Evolutionary conservation across 2,329 filamentous ascomycete genomes (phyloP).

Genomic region (Aspergillus glaucus): DNA sequence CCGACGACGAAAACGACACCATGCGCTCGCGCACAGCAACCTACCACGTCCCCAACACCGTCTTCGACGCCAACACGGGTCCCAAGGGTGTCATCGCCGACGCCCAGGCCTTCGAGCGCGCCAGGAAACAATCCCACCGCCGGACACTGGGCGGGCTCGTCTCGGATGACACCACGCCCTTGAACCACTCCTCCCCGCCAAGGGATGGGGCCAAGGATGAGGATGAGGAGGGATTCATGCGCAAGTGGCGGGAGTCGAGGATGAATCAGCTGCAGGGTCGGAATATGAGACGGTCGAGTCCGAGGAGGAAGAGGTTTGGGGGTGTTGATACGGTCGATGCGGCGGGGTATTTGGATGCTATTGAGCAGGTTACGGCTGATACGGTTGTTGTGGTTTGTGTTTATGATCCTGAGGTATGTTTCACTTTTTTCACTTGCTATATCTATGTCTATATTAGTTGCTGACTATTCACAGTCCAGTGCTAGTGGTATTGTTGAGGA

Average conservation of each 20-base stretch:
- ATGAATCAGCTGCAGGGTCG: conserved; percentile 68
- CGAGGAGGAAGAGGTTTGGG: conserved; percentile 72
- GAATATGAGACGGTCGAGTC: conserved; percentile 64
- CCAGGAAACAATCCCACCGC: conserved; percentile 43
- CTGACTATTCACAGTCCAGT: conserved; percentile 53
- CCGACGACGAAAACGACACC: conserved; percentile 25
- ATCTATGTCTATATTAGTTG: not conserved
- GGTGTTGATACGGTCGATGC: conserved; percentile 79
- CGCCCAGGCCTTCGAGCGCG: conserved; percentile 44
- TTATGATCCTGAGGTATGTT: conserved; percentile 73
- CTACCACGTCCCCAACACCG: conserved; percentile 41
- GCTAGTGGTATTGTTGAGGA: conserved; percentile 74
- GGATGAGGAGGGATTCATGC: conserved; percentile 70
- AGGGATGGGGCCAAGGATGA: conserved; percentile 37
- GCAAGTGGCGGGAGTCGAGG: conserved; percentile 75
- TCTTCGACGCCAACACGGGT: conserved; percentile 45
- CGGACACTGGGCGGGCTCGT: conserved; percentile 32
- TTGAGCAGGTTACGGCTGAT: conserved; percentile 77
- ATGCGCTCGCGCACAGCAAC: conserved; percentile 31
- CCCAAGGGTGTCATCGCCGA: conserved; percentile 49
- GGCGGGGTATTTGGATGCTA: conserved; percentile 86
- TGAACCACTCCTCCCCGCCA: conserved; percentile 19
- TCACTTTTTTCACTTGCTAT: not conserved
- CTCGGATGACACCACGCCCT: conserved; percentile 13
- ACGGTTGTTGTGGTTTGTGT: conserved; percentile 90